Conservation (phyloP, 1,284 basidiomycete genomes). For the Ustilago trichophora region DNA sequence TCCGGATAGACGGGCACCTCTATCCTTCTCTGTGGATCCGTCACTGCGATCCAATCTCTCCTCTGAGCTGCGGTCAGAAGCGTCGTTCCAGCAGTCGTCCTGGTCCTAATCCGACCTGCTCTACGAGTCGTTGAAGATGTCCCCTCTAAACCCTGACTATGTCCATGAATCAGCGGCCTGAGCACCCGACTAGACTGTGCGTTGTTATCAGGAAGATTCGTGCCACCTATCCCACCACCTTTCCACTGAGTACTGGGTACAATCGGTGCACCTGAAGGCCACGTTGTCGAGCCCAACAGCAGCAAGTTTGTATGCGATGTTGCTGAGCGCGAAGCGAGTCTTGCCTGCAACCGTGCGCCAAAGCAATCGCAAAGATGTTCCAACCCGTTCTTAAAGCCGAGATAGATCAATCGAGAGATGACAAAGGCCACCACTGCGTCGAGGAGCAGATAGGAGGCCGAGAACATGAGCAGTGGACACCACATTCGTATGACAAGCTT, state of each 20-base stretch:
- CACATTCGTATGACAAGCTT: slow-evolving; percentile 15
- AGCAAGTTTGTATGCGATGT: slow-evolving; percentile 9
- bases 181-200: slow-evolving; percentile 1
- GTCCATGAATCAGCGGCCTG: slow-evolving; percentile 7
- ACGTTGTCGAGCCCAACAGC: slow-evolving; percentile 17
- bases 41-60: slow-evolving; percentile 46
- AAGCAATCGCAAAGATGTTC: slow-evolving; percentile 25
- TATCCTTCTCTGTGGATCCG: slow-evolving; percentile 26
- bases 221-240: slow-evolving; percentile 38
- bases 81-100: not conserved
- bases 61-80: slow-evolving; percentile 14
- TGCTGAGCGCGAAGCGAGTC: slow-evolving; percentile 8
- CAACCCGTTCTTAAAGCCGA: slow-evolving; percentile 13
- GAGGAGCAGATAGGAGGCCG: slow-evolving; percentile 35
- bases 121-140: too few species aligned
- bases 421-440: slow-evolving; percentile 31
- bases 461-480: slow-evolving; percentile 30
- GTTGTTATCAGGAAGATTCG: slow-evolving; percentile 17
- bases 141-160: not conserved
- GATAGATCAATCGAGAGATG: slow-evolving; percentile 40
- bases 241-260: slow-evolving; percentile 34
- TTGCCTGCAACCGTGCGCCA: slow-evolving; percentile 17
- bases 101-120: not conserved
- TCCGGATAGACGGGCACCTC: slow-evolving; percentile 37
- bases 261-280: slow-evolving; percentile 26